A percentile compares a stretch with the other conserved stretches of the same genome.
Evolutionary conservation across 768 basidiomycete genomes (phyloP).

Genomic region (Grammothele lineata): DNA sequence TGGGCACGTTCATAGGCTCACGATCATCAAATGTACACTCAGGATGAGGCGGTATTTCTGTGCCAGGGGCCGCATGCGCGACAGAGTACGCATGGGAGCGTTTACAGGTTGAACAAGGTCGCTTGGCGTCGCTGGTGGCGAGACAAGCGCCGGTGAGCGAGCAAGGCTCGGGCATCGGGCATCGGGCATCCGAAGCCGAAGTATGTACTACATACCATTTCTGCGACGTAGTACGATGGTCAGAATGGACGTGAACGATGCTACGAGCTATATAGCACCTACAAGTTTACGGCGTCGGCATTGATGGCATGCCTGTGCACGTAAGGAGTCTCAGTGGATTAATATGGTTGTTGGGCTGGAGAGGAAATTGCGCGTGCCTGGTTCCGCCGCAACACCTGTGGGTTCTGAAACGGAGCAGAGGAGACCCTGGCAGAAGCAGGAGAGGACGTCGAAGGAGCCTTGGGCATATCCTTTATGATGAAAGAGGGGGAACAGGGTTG

Average conservation of each 20-base stretch:
- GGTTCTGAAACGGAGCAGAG: conserved; percentile 8
- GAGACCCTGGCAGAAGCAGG: conserved; percentile 1
- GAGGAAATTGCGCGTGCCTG: conserved; percentile 23
- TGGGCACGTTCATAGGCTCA: conserved; percentile 19
- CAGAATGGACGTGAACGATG: no score
- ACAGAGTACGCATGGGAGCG: conserved; percentile 70
- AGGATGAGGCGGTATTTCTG: conserved; percentile 47
- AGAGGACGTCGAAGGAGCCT: conserved; percentile 4
- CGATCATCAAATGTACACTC: conserved; percentile 80
- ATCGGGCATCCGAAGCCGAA: conserved; percentile 3
- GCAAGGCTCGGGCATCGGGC: conserved; percentile 19
- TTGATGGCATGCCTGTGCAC: conserved; percentile 42
- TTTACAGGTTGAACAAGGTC: conserved; percentile 74
- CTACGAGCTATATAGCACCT: conserved; percentile 5
- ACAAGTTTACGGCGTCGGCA: conserved; percentile 68
- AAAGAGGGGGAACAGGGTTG: background rate
- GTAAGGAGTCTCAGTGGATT: no score
- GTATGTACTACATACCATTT: conserved; percentile 55
- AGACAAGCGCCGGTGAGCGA: conserved; percentile 6
- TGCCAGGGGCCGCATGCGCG: conserved; percentile 56
- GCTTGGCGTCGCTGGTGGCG: conserved; percentile 62
- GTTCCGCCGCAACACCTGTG: conserved; percentile 27
- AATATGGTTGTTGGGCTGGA: background rate
- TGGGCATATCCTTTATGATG: conserved; percentile 22
- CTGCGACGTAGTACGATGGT: conserved; percentile 24